Evolutionary conservation across 2,329 filamentous ascomycete species (phyloP).

Genomic region (Aspergillus sp.): DNA sequence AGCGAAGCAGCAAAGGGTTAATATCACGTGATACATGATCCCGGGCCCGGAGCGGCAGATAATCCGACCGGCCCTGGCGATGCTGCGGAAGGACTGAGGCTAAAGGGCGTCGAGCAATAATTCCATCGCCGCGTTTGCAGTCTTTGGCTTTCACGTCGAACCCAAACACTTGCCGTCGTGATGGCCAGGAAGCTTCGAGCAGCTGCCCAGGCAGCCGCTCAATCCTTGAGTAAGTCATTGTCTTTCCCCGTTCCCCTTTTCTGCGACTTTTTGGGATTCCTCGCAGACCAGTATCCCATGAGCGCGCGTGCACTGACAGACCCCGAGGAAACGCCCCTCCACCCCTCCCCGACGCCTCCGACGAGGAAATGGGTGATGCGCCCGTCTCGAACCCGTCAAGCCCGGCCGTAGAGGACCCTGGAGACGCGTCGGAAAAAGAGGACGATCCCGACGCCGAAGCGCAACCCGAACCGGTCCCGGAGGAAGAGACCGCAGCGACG

Average conservation of each 20-base stretch:
- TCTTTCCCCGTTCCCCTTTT: not conserved
- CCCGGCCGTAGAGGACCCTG: constrained; percentile 33
- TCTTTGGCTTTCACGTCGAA: constrained; percentile 7
- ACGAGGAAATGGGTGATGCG: constrained; percentile 46
- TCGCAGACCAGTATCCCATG: not conserved
- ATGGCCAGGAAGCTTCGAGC: constrained; percentile 49
- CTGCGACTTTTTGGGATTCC: constrained; percentile 1
- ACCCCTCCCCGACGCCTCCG: constrained; percentile 43
- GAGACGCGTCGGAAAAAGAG: constrained; percentile 27
- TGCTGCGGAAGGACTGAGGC: constrained; percentile 9
- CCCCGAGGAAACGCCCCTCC: constrained; percentile 43
- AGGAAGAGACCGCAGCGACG: constrained; percentile 44
- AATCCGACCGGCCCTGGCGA: constrained; percentile 10
- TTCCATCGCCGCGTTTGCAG: not conserved
- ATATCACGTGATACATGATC: not conserved
- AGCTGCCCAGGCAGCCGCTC: constrained; percentile 48
- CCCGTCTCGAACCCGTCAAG: constrained; percentile 34
- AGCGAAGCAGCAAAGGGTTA: not conserved
- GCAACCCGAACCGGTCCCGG: constrained; percentile 39
- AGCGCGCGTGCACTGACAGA: constrained; percentile 19
- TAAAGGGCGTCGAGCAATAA: constrained; percentile 8
- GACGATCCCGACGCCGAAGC: constrained; percentile 25
- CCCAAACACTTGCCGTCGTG: constrained; percentile 7
- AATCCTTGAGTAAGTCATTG: constrained; percentile 42
- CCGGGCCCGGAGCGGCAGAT: constrained; percentile 8